A percentile compares a stretch with the other conserved stretches of the same genome.
Evolutionary conservation across 2,329 filamentous ascomycete species (phyloP).

Genomic region (Aspergillus tanneri): DNA sequence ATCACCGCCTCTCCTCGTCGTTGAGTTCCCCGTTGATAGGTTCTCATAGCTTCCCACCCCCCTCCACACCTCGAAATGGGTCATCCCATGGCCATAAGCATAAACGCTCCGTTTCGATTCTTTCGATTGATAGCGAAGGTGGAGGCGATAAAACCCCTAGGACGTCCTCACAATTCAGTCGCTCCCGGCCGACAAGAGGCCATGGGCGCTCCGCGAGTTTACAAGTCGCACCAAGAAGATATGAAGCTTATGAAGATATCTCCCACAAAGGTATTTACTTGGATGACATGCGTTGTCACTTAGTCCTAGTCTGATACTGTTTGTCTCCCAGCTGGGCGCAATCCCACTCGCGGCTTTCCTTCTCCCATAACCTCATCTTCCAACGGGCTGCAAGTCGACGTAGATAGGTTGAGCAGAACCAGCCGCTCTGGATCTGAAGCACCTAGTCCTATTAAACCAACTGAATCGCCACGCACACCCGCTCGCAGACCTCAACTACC

Average conservation of each 20-base stretch:
- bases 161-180: conserved; percentile 36
- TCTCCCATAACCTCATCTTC: conserved; percentile 31
- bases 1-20: conserved; percentile 42
- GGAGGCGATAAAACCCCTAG: conserved; percentile 31
- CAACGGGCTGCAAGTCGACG: conserved; percentile 35
- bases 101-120: conserved; percentile 76
- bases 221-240: conserved; percentile 63
- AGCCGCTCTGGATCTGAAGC: conserved; percentile 26
- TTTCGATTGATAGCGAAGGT: conserved; percentile 65
- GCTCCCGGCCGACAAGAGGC: conserved; percentile 57
- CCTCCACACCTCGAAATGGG: conserved; percentile 33
- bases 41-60: conserved; percentile 45
- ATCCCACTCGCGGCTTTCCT: conserved; percentile 34
- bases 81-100: conserved; percentile 57
- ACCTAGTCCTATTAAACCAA: conserved; percentile 35
- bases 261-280: conserved; percentile 38
- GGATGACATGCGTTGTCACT: neutral
- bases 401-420: conserved; percentile 29
- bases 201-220: conserved; percentile 80
- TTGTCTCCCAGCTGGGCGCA: conserved; percentile 31
- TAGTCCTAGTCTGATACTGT: conserved; percentile 1
- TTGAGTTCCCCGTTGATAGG: conserved; percentile 40
- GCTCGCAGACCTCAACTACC: conserved; percentile 38
- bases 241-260: conserved; percentile 42
- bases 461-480: conserved; percentile 44